Conservation (phyloP, 164 flowering plant genomes). For the Litsea cubeba region DNA sequence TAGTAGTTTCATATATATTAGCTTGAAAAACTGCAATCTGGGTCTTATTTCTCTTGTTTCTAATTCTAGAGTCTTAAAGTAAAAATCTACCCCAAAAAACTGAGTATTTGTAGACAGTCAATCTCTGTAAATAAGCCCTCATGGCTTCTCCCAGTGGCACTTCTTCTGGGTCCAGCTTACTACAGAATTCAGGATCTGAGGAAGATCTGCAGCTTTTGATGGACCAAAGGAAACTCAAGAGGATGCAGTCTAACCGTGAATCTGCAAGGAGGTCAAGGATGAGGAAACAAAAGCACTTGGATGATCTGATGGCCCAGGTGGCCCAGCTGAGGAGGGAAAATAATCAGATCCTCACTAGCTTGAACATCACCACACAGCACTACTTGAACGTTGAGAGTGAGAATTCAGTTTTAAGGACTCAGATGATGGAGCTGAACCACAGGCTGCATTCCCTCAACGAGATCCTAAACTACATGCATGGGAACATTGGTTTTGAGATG, state of each 20-base stretch:
- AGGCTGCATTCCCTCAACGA: conserved; percentile 64
- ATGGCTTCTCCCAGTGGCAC: conserved; percentile 57
- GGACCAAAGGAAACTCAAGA: conserved; percentile 65
- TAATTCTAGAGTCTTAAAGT: neutral
- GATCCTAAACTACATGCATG: conserved; percentile 36
- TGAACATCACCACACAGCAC: conserved; percentile 49
- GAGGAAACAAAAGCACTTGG: conserved; percentile 81
- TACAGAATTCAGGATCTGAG: conserved; percentile 33
- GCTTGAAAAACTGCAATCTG: conserved; percentile 4
- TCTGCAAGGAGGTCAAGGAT: conserved; percentile 85
- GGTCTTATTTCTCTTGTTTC: conserved; percentile 3
- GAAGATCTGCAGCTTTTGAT: conserved; percentile 39
- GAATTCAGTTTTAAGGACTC: conserved; percentile 64
- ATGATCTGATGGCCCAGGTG: conserved; percentile 59
- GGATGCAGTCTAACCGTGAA: conserved; percentile 88
- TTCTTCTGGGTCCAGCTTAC: conserved; percentile 30
- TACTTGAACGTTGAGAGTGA: conserved; percentile 52
- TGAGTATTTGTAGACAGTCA: neutral
- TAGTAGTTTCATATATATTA: neutral
- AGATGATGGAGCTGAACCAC: conserved; percentile 53
- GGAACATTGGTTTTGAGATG: neutral
- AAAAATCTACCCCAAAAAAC: neutral
- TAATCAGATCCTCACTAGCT: conserved; percentile 35
- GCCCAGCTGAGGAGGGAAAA: conserved; percentile 52
- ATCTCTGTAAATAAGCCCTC: neutral